Evolutionary conservation across 2,329 filamentous ascomycete genomes (phyloP).

Genomic region (Beauveria bassiana): DNA sequence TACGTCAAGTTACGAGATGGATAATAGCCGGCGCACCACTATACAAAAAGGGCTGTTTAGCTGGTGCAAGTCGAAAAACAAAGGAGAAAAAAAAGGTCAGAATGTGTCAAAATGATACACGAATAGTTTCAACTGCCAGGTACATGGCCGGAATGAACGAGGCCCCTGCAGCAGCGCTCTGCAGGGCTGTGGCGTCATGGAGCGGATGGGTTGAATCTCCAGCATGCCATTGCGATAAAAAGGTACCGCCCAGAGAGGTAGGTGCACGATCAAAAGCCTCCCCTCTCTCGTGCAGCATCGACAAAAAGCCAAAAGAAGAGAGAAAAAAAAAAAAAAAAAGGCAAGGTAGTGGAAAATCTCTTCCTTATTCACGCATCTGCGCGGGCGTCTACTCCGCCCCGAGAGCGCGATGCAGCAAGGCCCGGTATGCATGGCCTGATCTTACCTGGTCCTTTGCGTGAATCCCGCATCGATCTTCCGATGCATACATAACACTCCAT

Average conservation of each 20-base stretch:
- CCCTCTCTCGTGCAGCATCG: background rate
- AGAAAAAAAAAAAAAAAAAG: background rate
- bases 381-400: background rate
- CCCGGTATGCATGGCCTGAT: conserved; percentile 6
- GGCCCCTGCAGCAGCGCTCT: background rate
- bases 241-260: background rate
- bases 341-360: background rate
- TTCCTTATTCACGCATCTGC: background rate
- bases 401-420: background rate
- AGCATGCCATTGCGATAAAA: background rate
- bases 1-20: background rate
- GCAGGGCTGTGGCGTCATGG: background rate
- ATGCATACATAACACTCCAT: conserved; percentile 7
- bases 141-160: background rate
- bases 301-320: background rate
- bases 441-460: background rate
- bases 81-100: background rate
- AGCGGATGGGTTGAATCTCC: background rate
- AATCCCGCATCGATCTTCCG: conserved; percentile 9
- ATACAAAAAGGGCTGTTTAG: background rate
- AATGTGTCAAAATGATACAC: background rate
- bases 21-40: no score
- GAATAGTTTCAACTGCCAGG: background rate
- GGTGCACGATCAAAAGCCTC: background rate
- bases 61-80: background rate